Percentiles rank a stretch among this genome's conserved stretches.
Evolutionary conservation across 2,329 filamentous ascomycete species (phyloP).

Genomic region (Claviceps capensis): DNA sequence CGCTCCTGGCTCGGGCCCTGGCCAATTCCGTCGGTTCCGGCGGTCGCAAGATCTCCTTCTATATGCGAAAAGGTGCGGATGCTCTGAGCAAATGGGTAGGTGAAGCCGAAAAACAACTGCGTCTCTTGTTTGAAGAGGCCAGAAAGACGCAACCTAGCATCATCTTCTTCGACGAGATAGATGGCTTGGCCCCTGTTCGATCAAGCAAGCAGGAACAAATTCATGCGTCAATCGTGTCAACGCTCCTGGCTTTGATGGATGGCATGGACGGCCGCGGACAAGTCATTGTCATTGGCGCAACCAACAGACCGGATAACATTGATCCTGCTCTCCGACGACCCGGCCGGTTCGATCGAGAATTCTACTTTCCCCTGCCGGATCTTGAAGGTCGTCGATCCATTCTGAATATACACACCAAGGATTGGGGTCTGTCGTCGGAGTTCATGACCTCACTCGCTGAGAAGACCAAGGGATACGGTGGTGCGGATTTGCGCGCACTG

Average conservation of each 20-base stretch:
- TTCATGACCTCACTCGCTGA: slow-evolving; percentile 80
- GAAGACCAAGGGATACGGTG: slow-evolving; percentile 89
- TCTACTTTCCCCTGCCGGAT: slow-evolving; percentile 91
- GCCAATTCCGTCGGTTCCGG: slow-evolving; percentile 82
- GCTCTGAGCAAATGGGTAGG: slow-evolving; percentile 98
- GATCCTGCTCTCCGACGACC: slow-evolving; percentile 90
- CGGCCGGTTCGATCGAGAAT: slow-evolving; percentile 91
- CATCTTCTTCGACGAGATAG: slow-evolving; percentile 99
- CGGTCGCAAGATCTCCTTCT: slow-evolving; percentile 92
- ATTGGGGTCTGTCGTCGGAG: slow-evolving; percentile 67
- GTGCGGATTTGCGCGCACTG: slow-evolving; percentile 83
- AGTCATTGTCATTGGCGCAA: slow-evolving; percentile 97
- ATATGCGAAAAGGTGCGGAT: slow-evolving; percentile 98
- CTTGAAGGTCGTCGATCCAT: slow-evolving; percentile 69
- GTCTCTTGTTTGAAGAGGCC: slow-evolving; percentile 88
- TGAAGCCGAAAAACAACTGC: slow-evolving; percentile 89
- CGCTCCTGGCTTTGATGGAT: slow-evolving; percentile 87
- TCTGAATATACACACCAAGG: slow-evolving; percentile 86
- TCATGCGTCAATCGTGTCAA: slow-evolving; percentile 93
- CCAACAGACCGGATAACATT: slow-evolving; percentile 90
- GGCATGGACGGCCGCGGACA: slow-evolving; percentile 97
- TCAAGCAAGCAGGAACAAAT: slow-evolving; percentile 99
- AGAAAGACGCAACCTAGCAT: slow-evolving; percentile 94
- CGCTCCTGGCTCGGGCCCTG: slow-evolving; percentile 81
- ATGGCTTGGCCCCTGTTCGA: slow-evolving; percentile 85